A percentile compares a stretch with the other conserved stretches of the same genome.
phyloP scores from a whole-genome alignment of 208 protist species.

The Vickermania ingenoplastis region DNA sequence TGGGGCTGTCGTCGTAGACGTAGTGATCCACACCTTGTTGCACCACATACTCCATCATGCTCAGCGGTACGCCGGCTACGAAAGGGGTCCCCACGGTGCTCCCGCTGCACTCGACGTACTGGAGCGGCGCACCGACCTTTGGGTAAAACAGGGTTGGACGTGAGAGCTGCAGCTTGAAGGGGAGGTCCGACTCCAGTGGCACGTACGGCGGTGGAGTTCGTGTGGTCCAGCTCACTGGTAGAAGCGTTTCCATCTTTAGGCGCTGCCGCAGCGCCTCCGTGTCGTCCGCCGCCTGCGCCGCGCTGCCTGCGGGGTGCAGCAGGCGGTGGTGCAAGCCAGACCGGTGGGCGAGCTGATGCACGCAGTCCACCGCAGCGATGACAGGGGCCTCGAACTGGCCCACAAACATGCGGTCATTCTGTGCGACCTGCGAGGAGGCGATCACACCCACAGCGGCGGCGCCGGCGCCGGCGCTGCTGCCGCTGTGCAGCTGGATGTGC shows the following conservation, averaged over 20 bases:
- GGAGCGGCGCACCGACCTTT: neutral
- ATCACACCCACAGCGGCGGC: constrained; percentile 64
- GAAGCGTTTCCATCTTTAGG: constrained; percentile 39
- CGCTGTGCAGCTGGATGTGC: constrained; percentile 28
- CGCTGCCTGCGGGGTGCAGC: constrained; percentile 19
- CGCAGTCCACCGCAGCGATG: constrained; percentile 61
- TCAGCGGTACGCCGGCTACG: constrained; percentile 46
- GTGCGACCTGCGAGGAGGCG: constrained; percentile 66
- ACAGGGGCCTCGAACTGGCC: constrained; percentile 80
- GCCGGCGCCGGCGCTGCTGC: constrained; percentile 31
- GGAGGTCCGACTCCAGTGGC: constrained; percentile 72
- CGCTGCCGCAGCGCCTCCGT: constrained; percentile 15
- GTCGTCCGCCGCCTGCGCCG: constrained; percentile 1
- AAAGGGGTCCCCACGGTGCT: constrained; percentile 71
- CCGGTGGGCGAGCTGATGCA: constrained; percentile 70
- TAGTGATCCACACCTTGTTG: constrained; percentile 83
- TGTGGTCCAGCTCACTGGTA: constrained; percentile 74
- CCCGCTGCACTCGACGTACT: constrained; percentile 7
- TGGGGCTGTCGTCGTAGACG: constrained; percentile 76
- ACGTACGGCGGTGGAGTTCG: constrained; percentile 77
- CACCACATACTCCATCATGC: constrained; percentile 64
- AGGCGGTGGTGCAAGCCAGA: constrained; percentile 46
- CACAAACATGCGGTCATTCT: constrained; percentile 75
- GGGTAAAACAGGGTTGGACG: constrained; percentile 38
- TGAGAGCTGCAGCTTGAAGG: constrained; percentile 76